A percentile compares a stretch with the other conserved stretches of the same genome.
These are phyloP conservation scores for Geoglossum glabrum DNA, from an alignment of 495 filamentous ascomycete species.

Conservation along the genomic window DNA sequence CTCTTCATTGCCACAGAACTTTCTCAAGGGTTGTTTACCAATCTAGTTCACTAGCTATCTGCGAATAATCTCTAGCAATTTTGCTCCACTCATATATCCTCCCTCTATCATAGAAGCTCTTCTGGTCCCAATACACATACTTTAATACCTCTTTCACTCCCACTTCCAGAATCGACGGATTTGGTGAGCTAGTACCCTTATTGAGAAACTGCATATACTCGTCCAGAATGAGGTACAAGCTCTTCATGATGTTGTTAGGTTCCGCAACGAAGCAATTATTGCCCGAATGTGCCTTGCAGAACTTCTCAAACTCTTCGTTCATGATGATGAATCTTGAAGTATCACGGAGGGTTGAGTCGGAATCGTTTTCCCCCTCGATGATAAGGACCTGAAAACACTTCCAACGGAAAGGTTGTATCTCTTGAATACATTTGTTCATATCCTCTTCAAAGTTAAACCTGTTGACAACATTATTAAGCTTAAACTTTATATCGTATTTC, in stretches of 20 bases:
- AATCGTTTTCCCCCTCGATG: slow-evolving; percentile 34
- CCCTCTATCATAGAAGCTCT: slow-evolving; percentile 25
- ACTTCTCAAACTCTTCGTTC: slow-evolving; percentile 25
- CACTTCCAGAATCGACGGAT: slow-evolving; percentile 27
- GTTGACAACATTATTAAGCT: slow-evolving; percentile 38
- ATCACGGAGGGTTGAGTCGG: slow-evolving; percentile 23
- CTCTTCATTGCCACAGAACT: too few species aligned
- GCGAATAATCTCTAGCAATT: not conserved
- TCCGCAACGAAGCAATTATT: slow-evolving; percentile 27
- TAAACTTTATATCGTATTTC: slow-evolving; percentile 31
- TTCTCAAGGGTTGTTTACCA: too few species aligned
- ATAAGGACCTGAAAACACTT: slow-evolving; percentile 38
- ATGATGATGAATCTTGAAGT: slow-evolving; percentile 27
- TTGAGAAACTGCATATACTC: slow-evolving; percentile 36
- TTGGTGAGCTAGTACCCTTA: slow-evolving; percentile 21
- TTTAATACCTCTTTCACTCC: slow-evolving; percentile 29
- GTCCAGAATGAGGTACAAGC: slow-evolving; percentile 31
- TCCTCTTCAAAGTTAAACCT: slow-evolving; percentile 31
- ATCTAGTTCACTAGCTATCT: too few species aligned
- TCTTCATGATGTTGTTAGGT: slow-evolving; percentile 31
- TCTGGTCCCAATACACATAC: slow-evolving; percentile 30
- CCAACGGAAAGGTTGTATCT: slow-evolving; percentile 33
- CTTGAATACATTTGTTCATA: slow-evolving; percentile 26
- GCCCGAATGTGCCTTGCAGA: slow-evolving; percentile 27
- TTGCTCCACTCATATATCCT: slow-evolving; percentile 35